Evolutionary conservation across 805 yeast genomes (phyloP).

Genomic region (Cyberlindnera galapagoensis): DNA sequence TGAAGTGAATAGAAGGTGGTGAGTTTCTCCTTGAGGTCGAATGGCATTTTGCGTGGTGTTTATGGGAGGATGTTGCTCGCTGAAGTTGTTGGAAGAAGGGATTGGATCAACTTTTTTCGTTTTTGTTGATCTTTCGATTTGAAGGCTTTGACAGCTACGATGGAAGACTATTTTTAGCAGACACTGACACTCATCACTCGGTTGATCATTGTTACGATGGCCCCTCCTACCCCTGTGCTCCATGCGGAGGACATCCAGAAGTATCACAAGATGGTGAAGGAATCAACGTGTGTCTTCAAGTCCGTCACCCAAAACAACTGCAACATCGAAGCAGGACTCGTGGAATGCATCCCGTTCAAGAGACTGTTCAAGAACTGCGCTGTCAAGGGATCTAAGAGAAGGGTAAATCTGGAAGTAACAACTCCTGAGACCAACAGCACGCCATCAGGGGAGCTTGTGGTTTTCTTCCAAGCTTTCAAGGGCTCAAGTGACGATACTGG

Average conservation of each 20-base stretch:
- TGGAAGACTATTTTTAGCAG: too few relatives aligned
- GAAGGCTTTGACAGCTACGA: too few relatives aligned
- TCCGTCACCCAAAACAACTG: slow-evolving; percentile 43
- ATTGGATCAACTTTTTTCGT: neutral
- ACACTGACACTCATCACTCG: too few relatives aligned
- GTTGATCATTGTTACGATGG: too few relatives aligned
- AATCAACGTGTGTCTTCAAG: slow-evolving; percentile 27
- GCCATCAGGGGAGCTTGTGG: too few relatives aligned
- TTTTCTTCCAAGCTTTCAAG: too few relatives aligned
- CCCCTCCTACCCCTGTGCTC: slow-evolving; percentile 44
- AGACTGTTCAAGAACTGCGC: slow-evolving; percentile 39
- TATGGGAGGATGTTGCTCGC: neutral
- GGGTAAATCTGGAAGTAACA: slow-evolving; percentile 32
- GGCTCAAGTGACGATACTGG: too few relatives aligned
- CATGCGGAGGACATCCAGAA: slow-evolving; percentile 29
- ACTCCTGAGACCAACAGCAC: slow-evolving; percentile 27
- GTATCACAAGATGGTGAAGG: slow-evolving; percentile 17
- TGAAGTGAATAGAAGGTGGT: slow-evolving; percentile 13
- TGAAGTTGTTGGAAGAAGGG: neutral
- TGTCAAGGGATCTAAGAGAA: slow-evolving; percentile 16
- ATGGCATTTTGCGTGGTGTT: slow-evolving; percentile 6
- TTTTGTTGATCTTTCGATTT: too few relatives aligned
- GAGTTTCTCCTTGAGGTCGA: slow-evolving; percentile 11
- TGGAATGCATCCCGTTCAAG: slow-evolving; percentile 42
- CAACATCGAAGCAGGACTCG: slow-evolving; percentile 35